phyloP scores from a whole-genome alignment of 108 stramenopile genomes.

The Pseudonitzschia delicatissima region DNA sequence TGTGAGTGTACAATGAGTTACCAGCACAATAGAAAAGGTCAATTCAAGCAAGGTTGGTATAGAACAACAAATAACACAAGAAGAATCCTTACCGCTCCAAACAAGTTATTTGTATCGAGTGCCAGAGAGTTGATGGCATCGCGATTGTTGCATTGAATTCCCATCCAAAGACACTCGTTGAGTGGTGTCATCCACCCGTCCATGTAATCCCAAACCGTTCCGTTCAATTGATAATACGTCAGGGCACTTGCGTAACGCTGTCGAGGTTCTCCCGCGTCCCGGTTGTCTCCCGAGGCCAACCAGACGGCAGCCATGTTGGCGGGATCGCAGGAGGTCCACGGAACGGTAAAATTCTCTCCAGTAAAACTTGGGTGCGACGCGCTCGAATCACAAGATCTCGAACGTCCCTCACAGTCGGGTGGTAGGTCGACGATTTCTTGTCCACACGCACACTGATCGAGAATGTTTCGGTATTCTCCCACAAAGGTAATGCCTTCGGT shows the following conservation, averaged over 20 bases:
- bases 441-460: constrained; percentile 43
- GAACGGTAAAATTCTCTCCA: constrained; percentile 16
- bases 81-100: constrained; percentile 37
- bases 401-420: constrained; percentile 28
- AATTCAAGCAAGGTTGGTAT: not conserved
- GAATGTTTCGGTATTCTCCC: constrained; percentile 33
- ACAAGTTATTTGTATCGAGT: constrained; percentile 49
- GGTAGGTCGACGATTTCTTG: constrained; percentile 33
- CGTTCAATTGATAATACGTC: constrained; percentile 38
- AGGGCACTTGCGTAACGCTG: constrained; percentile 38
- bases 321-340: constrained; percentile 32
- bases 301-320: constrained; percentile 44
- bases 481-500: constrained; percentile 4
- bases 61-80: no score
- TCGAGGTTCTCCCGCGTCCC: constrained; percentile 41
- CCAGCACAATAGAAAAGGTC: not conserved
- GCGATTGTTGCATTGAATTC: constrained; percentile 47
- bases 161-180: constrained; percentile 55
- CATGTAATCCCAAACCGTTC: constrained; percentile 51
- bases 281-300: constrained; percentile 44
- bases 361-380: constrained; percentile 34
- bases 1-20: no score
- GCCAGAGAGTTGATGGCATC: constrained; percentile 37
- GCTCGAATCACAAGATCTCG: constrained; percentile 27
- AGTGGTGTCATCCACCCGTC: constrained; percentile 40